phyloP scores from a whole-genome alignment of 2,329 filamentous ascomycete genomes.

The Apiospora phragmitis region DNA sequence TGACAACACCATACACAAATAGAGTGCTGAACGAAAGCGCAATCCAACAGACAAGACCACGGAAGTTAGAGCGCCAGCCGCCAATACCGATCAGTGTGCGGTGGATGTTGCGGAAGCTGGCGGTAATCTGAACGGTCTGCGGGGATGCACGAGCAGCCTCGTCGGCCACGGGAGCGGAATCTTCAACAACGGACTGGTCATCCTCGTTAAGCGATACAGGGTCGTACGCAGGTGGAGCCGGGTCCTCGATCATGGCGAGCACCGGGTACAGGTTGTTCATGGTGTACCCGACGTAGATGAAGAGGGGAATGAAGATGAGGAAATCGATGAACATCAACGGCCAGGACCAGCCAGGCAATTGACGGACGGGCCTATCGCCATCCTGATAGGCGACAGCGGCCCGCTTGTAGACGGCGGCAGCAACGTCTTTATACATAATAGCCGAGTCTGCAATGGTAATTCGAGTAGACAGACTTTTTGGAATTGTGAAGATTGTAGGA shows the following conservation, averaged over 20 bases:
- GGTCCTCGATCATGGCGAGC: constrained; percentile 60
- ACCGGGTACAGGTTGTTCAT: constrained; percentile 51
- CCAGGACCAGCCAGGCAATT: constrained; percentile 42
- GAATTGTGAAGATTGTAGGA: neutral
- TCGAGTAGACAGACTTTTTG: neutral
- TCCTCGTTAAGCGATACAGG: constrained; percentile 46
- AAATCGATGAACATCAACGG: constrained; percentile 40
- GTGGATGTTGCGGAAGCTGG: constrained; percentile 51
- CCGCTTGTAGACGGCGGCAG: constrained; percentile 37
- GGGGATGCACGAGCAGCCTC: constrained; percentile 35
- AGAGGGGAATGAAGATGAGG: constrained; percentile 45
- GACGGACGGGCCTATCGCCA: constrained; percentile 24
- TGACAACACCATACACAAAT: constrained; percentile 46
- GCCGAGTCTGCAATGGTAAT: neutral
- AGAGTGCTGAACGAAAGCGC: constrained; percentile 36
- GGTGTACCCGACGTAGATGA: constrained; percentile 50
- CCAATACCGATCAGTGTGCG: constrained; percentile 60
- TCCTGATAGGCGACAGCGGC: constrained; percentile 22
- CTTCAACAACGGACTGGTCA: constrained; percentile 34
- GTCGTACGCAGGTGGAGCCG: constrained; percentile 55
- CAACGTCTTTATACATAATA: constrained; percentile 36
- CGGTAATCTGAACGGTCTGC: constrained; percentile 44
- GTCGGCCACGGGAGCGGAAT: constrained; percentile 35
- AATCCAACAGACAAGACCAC: constrained; percentile 60
- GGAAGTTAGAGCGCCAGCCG: constrained; percentile 68